These are phyloP conservation scores for Amanita muscaria DNA, from an alignment of 768 basidiomycete species.

Conservation along the genomic window DNA sequence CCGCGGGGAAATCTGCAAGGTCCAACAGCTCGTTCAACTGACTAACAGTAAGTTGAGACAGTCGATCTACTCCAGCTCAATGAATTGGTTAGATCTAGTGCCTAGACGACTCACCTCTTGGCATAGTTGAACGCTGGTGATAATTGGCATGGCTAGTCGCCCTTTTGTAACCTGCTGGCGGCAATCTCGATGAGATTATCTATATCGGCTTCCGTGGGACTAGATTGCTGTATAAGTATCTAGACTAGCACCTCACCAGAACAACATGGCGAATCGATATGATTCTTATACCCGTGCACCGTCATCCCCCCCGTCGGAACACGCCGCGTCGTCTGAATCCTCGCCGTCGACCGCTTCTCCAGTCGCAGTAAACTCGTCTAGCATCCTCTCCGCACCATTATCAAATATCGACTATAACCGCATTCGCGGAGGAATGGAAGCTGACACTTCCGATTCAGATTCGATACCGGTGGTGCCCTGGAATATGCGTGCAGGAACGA, in stretches of 20 bases:
- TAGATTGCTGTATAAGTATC: too few relatives aligned
- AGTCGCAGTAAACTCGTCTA: slow-evolving; percentile 1
- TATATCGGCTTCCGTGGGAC: too few relatives aligned
- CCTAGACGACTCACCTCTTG: too few relatives aligned
- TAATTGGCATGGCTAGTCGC: too few relatives aligned
- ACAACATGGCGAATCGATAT: background rate
- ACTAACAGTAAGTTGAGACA: too few relatives aligned
- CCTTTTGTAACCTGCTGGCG: too few relatives aligned
- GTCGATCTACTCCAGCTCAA: too few relatives aligned
- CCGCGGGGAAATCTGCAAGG: too few relatives aligned
- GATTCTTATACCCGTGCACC: background rate
- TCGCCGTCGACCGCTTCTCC: background rate
- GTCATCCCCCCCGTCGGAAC: background rate
- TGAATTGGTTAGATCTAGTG: too few relatives aligned
- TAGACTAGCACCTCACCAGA: background rate
- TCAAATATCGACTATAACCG: slow-evolving; percentile 7
- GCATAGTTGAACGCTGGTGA: too few relatives aligned
- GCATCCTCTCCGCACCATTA: slow-evolving; percentile 6
- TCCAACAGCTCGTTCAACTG: too few relatives aligned
- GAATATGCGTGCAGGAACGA: slow-evolving; percentile 6
- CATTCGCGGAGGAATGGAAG: background rate
- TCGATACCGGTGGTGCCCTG: slow-evolving; percentile 6
- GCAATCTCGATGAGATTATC: too few relatives aligned
- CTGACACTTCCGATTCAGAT: background rate
- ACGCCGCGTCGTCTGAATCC: background rate